phyloP scores from a whole-genome alignment of 2,329 filamentous ascomycete genomes.

The Beauveria varroae region DNA sequence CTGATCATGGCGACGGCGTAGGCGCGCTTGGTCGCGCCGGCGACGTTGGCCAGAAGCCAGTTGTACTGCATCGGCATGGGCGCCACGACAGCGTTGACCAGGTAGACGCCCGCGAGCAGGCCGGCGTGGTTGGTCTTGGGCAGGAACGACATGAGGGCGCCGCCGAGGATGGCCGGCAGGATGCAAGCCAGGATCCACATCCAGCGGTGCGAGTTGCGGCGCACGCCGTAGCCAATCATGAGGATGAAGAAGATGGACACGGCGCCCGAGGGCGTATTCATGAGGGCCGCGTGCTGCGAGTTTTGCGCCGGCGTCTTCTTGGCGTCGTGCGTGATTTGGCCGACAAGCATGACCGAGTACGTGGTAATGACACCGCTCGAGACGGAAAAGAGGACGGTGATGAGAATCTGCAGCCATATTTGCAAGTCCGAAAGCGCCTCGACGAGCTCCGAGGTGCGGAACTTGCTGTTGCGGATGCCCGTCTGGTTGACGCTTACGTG shows the following conservation, averaged over 20 bases:
- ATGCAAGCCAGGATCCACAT: conserved; percentile 33
- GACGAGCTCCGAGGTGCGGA: conserved; percentile 13
- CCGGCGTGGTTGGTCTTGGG: conserved; percentile 37
- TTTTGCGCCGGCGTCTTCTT: background rate
- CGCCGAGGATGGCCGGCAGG: conserved; percentile 41
- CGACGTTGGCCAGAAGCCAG: conserved; percentile 43
- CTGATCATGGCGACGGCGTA: conserved; percentile 8
- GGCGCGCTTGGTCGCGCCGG: conserved; percentile 11
- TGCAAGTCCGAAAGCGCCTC: conserved; percentile 19
- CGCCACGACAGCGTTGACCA: conserved; percentile 42
- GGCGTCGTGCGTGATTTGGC: conserved; percentile 6
- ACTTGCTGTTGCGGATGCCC: conserved; percentile 4
- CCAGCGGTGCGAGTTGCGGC: conserved; percentile 30
- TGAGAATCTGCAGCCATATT: conserved; percentile 9
- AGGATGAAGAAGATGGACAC: conserved; percentile 17
- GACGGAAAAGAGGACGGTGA: conserved; percentile 18
- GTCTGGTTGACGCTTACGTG: conserved; percentile 13
- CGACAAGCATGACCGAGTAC: conserved; percentile 9
- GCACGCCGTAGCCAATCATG: conserved; percentile 30
- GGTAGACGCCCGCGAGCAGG: conserved; percentile 40
- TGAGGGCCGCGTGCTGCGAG: conserved; percentile 9
- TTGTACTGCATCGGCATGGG: conserved; percentile 33
- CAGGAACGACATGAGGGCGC: conserved; percentile 47
- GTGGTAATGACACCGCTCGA: conserved; percentile 20
- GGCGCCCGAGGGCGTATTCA: conserved; percentile 10